These are phyloP conservation scores for Tulasnella calospora DNA, from an alignment of 768 basidiomycete species.

Conservation along the genomic window DNA sequence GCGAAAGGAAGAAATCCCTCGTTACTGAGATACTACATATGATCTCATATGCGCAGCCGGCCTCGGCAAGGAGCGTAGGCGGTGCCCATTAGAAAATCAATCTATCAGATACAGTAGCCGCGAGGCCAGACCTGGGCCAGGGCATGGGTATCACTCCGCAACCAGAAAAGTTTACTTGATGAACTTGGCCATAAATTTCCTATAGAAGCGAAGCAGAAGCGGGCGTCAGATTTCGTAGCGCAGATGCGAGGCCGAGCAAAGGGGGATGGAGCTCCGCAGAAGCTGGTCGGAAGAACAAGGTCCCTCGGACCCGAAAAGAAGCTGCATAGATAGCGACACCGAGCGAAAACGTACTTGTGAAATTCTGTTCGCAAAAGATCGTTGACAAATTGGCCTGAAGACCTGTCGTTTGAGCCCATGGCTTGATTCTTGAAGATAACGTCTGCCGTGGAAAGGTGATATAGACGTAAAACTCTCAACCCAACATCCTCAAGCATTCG, in stretches of 20 bases:
- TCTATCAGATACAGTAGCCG: neutral
- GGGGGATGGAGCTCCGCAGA: neutral
- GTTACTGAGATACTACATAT: neutral
- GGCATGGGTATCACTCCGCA: neutral
- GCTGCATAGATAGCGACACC: neutral
- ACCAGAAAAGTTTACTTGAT: slow-evolving; percentile 50
- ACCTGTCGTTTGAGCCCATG: slow-evolving; percentile 55
- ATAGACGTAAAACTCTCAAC: slow-evolving; percentile 16
- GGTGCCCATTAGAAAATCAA: neutral
- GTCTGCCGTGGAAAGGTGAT: slow-evolving; percentile 47
- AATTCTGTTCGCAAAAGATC: slow-evolving; percentile 91
- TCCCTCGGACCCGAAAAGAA: slow-evolving; percentile 8
- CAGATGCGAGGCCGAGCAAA: slow-evolving; percentile 12
- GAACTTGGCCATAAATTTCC: slow-evolving; percentile 90
- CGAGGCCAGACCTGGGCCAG: neutral
- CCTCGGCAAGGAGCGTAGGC: neutral
- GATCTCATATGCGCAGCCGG: neutral
- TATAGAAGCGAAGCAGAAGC: slow-evolving; percentile 33
- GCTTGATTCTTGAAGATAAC: slow-evolving; percentile 99
- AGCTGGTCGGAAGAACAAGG: neutral
- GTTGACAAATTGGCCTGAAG: slow-evolving; percentile 83
- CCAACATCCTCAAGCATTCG: slow-evolving; percentile 21
- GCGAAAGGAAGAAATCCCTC: neutral
- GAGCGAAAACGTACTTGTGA: slow-evolving; percentile 57
- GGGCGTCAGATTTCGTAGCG: neutral